A percentile compares a stretch with the other conserved stretches of the same genome.
These are phyloP conservation scores for Excoecaria cochinchinensis DNA, from an alignment of 345 rosid genomes.

Conservation along the genomic window DNA sequence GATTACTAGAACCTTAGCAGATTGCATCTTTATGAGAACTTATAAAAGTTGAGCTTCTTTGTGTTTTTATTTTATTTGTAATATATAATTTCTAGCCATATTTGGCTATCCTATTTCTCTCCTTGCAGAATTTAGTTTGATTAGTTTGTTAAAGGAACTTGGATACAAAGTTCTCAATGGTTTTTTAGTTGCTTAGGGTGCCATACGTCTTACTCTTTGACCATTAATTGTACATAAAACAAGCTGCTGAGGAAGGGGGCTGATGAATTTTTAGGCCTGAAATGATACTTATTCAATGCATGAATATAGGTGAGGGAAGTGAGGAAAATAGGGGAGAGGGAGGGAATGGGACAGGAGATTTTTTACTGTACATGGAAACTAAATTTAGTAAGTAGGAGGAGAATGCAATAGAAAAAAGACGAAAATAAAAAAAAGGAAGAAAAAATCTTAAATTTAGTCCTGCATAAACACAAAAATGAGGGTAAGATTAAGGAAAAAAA, in stretches of 20 bases:
- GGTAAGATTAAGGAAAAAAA: not conserved
- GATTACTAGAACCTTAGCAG: not conserved
- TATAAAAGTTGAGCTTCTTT: not conserved
- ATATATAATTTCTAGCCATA: not conserved
- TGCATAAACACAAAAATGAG: not conserved
- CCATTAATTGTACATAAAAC: not conserved
- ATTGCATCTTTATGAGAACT: not conserved
- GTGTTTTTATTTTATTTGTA: not conserved
- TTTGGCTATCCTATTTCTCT: not conserved
- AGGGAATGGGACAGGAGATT: not conserved
- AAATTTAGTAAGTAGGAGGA: not conserved
- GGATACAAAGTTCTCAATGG: not conserved
- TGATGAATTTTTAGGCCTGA: not conserved
- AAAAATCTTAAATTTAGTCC: not conserved
- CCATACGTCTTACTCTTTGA: not conserved
- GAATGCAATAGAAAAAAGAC: not conserved
- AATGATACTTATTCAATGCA: not conserved
- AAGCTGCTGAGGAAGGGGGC: not conserved
- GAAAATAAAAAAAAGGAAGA: not conserved
- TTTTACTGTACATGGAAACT: not conserved
- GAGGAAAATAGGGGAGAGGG: not conserved
- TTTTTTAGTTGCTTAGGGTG: not conserved
- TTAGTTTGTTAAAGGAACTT: not conserved
- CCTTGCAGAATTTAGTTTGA: not conserved
- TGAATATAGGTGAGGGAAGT: not conserved